phyloP scores from a whole-genome alignment of 2,329 filamentous ascomycete genomes.

The Fonsecaea erecta region DNA sequence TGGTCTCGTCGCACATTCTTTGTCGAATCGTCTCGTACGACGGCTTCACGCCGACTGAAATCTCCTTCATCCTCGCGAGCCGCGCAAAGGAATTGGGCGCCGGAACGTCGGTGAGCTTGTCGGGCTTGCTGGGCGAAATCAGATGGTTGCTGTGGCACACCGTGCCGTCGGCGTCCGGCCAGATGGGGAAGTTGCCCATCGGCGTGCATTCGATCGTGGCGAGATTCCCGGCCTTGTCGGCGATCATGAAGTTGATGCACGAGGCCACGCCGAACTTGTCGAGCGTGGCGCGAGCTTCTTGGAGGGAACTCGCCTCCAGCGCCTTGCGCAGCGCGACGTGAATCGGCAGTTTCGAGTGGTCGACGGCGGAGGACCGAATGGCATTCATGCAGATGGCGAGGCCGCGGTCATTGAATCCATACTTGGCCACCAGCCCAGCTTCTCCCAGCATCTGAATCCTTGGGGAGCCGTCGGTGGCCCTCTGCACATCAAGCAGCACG shows the following conservation, averaged over 20 bases:
- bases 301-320: conserved; percentile 49
- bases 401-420: conserved; percentile 64
- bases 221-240: conserved; percentile 10
- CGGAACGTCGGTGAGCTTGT: too few relatives aligned
- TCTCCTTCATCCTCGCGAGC: too few relatives aligned
- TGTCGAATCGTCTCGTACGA: too few relatives aligned
- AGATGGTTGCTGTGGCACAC: too few relatives aligned
- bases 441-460: conserved; percentile 60
- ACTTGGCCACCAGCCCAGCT: conserved; percentile 64
- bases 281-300: background rate
- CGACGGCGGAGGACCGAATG: conserved; percentile 62
- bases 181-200: conserved; percentile 7
- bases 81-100: too few relatives aligned
- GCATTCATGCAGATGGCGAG: conserved; percentile 67
- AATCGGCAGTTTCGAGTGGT: conserved; percentile 59
- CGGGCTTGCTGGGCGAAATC: too few relatives aligned
- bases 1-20: too few relatives aligned
- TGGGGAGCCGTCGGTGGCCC: too few relatives aligned
- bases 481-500: conserved; percentile 44
- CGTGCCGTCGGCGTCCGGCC: background rate
- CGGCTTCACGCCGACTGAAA: too few relatives aligned
- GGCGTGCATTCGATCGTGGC: conserved; percentile 18
- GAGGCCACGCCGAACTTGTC: conserved; percentile 5
- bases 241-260: conserved; percentile 9
- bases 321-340: conserved; percentile 63